These are phyloP conservation scores for Arthrobotrys conoides DNA, from an alignment of 2,329 filamentous ascomycete genomes.

Conservation along the genomic window DNA sequence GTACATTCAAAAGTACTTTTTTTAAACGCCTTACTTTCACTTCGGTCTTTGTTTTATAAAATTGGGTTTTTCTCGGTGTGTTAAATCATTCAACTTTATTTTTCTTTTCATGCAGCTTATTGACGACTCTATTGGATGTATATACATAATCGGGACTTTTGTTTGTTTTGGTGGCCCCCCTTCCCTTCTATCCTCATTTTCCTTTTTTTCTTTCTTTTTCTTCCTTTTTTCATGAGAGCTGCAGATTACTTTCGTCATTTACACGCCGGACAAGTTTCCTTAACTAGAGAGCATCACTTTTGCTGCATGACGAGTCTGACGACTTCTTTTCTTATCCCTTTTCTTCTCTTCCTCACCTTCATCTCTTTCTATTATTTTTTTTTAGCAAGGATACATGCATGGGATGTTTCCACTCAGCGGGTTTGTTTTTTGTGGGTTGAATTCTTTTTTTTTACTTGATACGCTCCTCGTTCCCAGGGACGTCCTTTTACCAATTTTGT, in stretches of 20 bases:
- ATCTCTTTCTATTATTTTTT: too few relatives aligned
- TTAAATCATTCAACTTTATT: constrained; percentile 7
- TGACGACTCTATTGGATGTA: constrained; percentile 42
- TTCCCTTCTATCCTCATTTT: not conserved
- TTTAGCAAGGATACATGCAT: constrained; percentile 10
- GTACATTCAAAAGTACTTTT: constrained; percentile 55
- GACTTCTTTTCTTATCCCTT: not conserved
- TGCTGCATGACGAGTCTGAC: constrained; percentile 1
- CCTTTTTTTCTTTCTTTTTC: not conserved
- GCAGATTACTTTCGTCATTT: not conserved
- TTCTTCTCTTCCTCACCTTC: not conserved
- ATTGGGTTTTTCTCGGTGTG: constrained; percentile 42
- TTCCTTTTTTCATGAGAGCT: not conserved
- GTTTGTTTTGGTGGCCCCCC: constrained; percentile 5
- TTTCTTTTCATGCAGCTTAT: constrained; percentile 13
- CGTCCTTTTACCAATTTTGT: not conserved
- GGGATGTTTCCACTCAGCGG: not conserved
- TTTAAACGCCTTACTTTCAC: constrained; percentile 33
- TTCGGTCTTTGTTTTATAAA: constrained; percentile 38
- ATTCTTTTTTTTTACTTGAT: not conserved
- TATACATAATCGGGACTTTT: constrained; percentile 19
- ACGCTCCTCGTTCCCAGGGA: not conserved
- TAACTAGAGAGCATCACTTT: not conserved
- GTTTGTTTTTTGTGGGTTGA: constrained; percentile 8
- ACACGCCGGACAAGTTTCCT: not conserved